Conservation (phyloP, 2,329 filamentous ascomycete species). For the Microascus cirrosus region DNA sequence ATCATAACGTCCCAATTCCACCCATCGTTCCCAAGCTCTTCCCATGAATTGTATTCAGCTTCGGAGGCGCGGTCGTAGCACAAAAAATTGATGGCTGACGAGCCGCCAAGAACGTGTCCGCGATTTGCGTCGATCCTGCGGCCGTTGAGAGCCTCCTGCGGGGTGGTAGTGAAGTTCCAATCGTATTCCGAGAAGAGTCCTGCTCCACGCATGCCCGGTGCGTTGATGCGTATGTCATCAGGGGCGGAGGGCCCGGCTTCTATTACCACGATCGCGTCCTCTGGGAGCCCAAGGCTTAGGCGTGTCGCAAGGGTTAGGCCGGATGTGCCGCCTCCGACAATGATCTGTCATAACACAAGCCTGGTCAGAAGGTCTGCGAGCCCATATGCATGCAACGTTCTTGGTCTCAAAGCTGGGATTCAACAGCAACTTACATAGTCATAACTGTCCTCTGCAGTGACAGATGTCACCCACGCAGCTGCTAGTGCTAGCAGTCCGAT, state of each 20-base stretch:
- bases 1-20: conserved; percentile 26
- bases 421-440: not conserved
- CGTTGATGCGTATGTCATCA: conserved; percentile 19
- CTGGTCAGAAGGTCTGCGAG: not conserved
- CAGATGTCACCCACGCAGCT: not conserved
- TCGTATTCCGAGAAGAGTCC: conserved; percentile 18
- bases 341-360: conserved; percentile 8
- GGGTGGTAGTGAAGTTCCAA: conserved; percentile 31
- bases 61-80: conserved; percentile 23
- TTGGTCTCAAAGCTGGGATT: not conserved
- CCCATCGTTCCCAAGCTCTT: conserved; percentile 19
- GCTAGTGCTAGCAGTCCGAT: not conserved
- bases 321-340: conserved; percentile 22
- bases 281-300: conserved; percentile 18
- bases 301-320: conserved; percentile 20
- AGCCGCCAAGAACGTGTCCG: conserved; percentile 37
- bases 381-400: not conserved
- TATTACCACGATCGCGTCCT: conserved; percentile 16
- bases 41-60: conserved; percentile 25
- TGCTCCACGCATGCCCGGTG: conserved; percentile 19
- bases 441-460: not conserved
- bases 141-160: conserved; percentile 25
- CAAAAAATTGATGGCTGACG: conserved; percentile 33
- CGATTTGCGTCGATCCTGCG: conserved; percentile 28
- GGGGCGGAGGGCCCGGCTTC: conserved; percentile 16